Conservation (phyloP, 129 eudicot species). For the Centella asiatica region DNA sequence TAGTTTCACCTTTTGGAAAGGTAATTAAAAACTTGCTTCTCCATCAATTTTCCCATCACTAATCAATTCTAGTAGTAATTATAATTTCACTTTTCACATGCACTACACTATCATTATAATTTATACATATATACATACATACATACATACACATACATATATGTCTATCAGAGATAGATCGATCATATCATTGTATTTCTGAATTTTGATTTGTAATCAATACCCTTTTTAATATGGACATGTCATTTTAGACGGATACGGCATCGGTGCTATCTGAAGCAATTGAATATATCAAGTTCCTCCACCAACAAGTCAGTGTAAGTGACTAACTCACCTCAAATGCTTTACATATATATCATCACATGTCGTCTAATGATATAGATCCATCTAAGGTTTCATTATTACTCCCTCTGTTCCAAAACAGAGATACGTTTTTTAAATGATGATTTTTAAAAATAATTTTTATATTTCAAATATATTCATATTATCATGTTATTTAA, state of each 20-base stretch:
- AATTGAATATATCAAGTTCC: conserved; percentile 73
- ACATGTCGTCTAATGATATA: too few species aligned
- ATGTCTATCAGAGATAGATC: too few species aligned
- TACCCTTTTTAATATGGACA: conserved; percentile 1
- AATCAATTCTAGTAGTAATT: too few species aligned
- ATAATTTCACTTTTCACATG: too few species aligned
- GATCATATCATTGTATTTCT: conserved; percentile 13
- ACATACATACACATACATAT: too few species aligned
- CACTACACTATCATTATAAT: conserved; percentile 12
- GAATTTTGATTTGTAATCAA: conserved; percentile 6
- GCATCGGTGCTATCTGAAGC: conserved; percentile 98
- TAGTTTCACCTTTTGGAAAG: conserved; percentile 99
- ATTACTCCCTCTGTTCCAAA: too few species aligned
- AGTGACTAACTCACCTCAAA: conserved; percentile 23
- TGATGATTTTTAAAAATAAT: too few species aligned
- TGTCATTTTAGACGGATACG: conserved; percentile 78
- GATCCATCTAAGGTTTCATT: too few species aligned
- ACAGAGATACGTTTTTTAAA: too few species aligned
- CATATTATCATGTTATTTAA: too few species aligned
- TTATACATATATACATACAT: conserved; percentile 6
- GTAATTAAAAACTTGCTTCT: conserved; percentile 29
- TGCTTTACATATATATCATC: too few species aligned
- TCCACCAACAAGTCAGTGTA: conserved; percentile 94
- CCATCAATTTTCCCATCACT: conserved; percentile 18
- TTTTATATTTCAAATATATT: too few species aligned